These are phyloP conservation scores for Microsporum audouinii DNA, from an alignment of 2,329 filamentous ascomycete genomes.

Conservation along the genomic window DNA sequence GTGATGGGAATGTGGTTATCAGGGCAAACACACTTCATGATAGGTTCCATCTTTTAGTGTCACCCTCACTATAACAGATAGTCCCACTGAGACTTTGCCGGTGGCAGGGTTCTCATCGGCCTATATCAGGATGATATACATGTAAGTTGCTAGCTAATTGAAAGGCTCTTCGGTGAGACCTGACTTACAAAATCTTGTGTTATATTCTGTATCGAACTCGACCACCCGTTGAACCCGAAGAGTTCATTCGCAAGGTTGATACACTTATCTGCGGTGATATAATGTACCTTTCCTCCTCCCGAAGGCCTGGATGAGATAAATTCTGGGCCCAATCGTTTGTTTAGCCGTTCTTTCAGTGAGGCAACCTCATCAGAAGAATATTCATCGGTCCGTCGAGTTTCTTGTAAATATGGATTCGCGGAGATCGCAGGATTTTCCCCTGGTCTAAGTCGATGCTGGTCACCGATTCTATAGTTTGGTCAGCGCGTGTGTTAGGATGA, in stretches of 20 bases:
- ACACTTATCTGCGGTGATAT: slow-evolving; percentile 90
- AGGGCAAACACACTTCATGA: slow-evolving; percentile 53
- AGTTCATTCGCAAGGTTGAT: slow-evolving; percentile 92
- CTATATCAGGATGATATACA: slow-evolving; percentile 23
- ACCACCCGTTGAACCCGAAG: slow-evolving; percentile 97
- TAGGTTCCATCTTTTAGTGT: slow-evolving; percentile 89
- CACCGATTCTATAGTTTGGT: slow-evolving; percentile 46
- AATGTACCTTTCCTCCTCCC: slow-evolving; percentile 78
- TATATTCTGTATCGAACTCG: slow-evolving; percentile 85
- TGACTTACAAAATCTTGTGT: slow-evolving; percentile 75
- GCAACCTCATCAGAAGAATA: slow-evolving; percentile 89
- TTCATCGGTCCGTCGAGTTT: slow-evolving; percentile 55
- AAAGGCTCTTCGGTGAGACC: background rate
- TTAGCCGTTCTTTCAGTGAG: slow-evolving; percentile 70
- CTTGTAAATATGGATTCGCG: slow-evolving; percentile 71
- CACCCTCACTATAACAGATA: slow-evolving; percentile 83
- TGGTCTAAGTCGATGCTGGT: slow-evolving; percentile 43
- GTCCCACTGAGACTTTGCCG: slow-evolving; percentile 67
- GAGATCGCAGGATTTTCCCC: slow-evolving; percentile 24
- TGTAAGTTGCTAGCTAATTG: background rate
- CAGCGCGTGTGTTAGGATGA: background rate
- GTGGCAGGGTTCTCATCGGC: slow-evolving; percentile 72
- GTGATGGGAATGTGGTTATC: background rate
- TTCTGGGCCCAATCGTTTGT: slow-evolving; percentile 90
- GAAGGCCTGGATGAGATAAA: slow-evolving; percentile 83